phyloP scores from a whole-genome alignment of 2,329 filamentous ascomycete species.

The Mycosphaerelloides madeirae region DNA sequence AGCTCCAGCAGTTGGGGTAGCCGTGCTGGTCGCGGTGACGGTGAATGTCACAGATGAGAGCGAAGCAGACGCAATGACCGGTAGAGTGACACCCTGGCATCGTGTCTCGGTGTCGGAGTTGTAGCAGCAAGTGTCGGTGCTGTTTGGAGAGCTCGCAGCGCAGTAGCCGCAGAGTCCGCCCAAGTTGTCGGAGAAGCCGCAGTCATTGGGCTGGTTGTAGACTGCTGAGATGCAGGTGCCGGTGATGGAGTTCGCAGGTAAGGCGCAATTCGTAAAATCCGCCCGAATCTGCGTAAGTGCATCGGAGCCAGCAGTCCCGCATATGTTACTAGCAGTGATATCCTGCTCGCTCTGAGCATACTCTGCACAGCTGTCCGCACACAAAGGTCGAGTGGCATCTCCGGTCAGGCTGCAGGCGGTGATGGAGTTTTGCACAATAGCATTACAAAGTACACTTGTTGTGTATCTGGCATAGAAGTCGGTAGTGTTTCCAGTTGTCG shows the following conservation, averaged over 20 bases:
- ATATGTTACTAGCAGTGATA: conserved; percentile 72
- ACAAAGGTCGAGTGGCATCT: conserved; percentile 68
- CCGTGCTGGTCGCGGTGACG: conserved; percentile 31
- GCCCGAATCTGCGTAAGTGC: conserved; percentile 76
- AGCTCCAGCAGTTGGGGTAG: conserved; percentile 18
- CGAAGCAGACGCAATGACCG: conserved; percentile 56
- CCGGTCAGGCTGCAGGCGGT: conserved; percentile 60
- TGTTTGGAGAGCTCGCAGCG: conserved; percentile 74
- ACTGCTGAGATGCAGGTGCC: conserved; percentile 69
- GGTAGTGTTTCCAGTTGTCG: conserved; percentile 73
- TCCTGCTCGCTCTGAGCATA: conserved; percentile 85
- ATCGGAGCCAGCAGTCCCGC: conserved; percentile 55
- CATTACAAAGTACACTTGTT: conserved; percentile 85
- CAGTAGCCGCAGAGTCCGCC: conserved; percentile 84
- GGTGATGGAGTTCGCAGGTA: conserved; percentile 74
- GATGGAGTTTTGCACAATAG: conserved; percentile 86
- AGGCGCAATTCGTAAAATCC: conserved; percentile 84
- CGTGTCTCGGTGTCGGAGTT: conserved; percentile 68
- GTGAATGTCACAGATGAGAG: conserved; percentile 58
- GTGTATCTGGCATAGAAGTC: conserved; percentile 90
- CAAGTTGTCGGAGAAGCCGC: conserved; percentile 70
- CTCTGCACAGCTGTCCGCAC: conserved; percentile 82
- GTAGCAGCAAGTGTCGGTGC: conserved; percentile 92
- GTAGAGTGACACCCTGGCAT: conserved; percentile 73
- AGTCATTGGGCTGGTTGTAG: conserved; percentile 78